A percentile compares a stretch with the other conserved stretches of the same genome.
Evolutionary conservation across 257 asterid species (phyloP).

Genomic region (Solanum virginianum): DNA sequence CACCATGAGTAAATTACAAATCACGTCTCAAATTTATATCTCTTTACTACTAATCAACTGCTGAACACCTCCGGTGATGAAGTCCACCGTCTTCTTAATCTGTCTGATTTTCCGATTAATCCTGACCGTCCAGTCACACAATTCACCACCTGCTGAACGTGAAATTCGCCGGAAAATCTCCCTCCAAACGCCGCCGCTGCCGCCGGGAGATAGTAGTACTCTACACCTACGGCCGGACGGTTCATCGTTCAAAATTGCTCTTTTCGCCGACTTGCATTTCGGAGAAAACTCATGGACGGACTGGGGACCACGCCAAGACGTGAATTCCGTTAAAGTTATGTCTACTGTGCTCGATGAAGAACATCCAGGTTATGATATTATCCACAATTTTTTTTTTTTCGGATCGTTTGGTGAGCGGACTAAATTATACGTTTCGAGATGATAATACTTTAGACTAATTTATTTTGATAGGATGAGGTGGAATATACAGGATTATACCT

Average conservation of each 20-base stretch:
- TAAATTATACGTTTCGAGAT: too few species aligned
- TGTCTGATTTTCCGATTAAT: not conserved
- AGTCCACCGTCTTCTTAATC: not conserved
- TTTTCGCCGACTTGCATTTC: conserved; percentile 86
- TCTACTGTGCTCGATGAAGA: conserved; percentile 56
- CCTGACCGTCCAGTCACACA: conserved; percentile 4
- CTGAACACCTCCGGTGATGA: not conserved
- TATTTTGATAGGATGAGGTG: too few species aligned
- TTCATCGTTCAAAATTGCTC: conserved; percentile 51
- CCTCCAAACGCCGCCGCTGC: not conserved
- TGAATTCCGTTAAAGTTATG: conserved; percentile 46
- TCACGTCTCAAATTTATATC: not conserved
- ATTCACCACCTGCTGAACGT: not conserved
- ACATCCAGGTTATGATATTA: conserved; percentile 40
- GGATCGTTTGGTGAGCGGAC: too few species aligned
- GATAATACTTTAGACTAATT: too few species aligned
- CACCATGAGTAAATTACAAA: not conserved
- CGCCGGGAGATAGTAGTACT: conserved; percentile 4
- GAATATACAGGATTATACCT: too few species aligned
- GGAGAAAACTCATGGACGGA: conserved; percentile 82
- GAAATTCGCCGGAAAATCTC: not conserved
- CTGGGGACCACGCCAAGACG: conserved; percentile 80
- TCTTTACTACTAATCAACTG: not conserved
- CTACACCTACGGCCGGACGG: conserved; percentile 25
- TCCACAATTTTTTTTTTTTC: not conserved